These are phyloP conservation scores for Pseudozyma hubeiensis DNA, from an alignment of 1,284 basidiomycete genomes.

Conservation along the genomic window DNA sequence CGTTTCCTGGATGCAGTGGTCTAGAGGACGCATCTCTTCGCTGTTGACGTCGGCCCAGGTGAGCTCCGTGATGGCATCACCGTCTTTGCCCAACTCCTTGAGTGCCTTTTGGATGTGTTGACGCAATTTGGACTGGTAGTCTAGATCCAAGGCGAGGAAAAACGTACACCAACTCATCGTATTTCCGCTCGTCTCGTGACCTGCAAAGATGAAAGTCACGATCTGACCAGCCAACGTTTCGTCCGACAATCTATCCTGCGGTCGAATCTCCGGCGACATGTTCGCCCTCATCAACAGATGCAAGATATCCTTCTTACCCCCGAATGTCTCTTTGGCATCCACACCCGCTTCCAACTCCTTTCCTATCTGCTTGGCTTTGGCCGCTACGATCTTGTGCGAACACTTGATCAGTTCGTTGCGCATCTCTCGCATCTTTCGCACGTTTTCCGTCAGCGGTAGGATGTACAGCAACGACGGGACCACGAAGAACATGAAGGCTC, in stretches of 20 bases:
- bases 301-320: conserved; percentile 51
- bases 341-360: conserved; percentile 47
- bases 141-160: conserved; percentile 50
- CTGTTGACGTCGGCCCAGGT: conserved; percentile 51
- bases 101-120: conserved; percentile 34
- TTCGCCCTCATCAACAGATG: conserved; percentile 51
- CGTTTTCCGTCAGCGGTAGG: conserved; percentile 45
- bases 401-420: conserved; percentile 38
- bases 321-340: conserved; percentile 45
- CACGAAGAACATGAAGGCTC: conserved; percentile 52
- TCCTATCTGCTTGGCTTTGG: conserved; percentile 42
- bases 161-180: conserved; percentile 62
- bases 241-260: conserved; percentile 47
- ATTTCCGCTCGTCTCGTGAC: conserved; percentile 63
- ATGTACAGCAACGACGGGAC: conserved; percentile 47
- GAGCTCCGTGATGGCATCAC: conserved; percentile 40
- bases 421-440: conserved; percentile 49
- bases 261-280: conserved; percentile 47
- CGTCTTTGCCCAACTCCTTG: conserved; percentile 39
- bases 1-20: conserved; percentile 58
- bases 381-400: conserved; percentile 40
- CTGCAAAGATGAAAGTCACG: conserved; percentile 63
- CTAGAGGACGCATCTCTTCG: conserved; percentile 56
- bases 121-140: conserved; percentile 52
- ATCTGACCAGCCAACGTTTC: conserved; percentile 56